Evolutionary conservation across 306 rosid genomes (phyloP), one percentile per base, ranked within the genome.

Genomic region (Malus fusca): DNA sequence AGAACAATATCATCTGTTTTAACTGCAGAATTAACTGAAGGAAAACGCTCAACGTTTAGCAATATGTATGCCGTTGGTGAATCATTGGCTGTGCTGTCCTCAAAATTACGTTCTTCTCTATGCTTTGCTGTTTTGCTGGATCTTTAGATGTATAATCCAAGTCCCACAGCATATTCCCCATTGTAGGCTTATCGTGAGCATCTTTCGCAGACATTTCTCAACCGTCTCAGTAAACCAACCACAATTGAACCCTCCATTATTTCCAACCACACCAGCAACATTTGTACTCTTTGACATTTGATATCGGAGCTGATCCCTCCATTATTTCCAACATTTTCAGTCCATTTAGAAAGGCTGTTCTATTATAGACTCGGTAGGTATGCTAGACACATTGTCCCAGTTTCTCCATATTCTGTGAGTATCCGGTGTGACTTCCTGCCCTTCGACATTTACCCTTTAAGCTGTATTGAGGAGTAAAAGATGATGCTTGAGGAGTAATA

Each of bases 141-240:
- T 88, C 83, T 79, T 85, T 66, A 83, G 40, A 73, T 21, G 90
- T 80, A 68, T 84, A 85, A 59, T 86, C 90, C 76, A 88, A 72
- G 61, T 86, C 90, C 89, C 89, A 86, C 18, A 76, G 40, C 51
- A 88, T 89, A 75, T 88, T 85, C 83, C 55, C 84, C 90, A 70
- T 85, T 61, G 22, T 21, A 23, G 70, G 86, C 61, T 2, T 35
- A 35, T 35, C 0, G 40, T 0, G 2, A 35, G 40, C 40, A 6
- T 7, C 40, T 78, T 18, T 4, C 84, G 83, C 33, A 68, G 65
- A 90, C 93, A 86, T 3, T 28, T 52, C 46, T 86, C 79, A 4
- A 35, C 77, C 0, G 51, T 44, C 51, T 13, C 15, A 11, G 17
- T 35, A 35, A 35, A 35, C 51, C 51, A 35, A 35, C 40, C 40